phyloP scores from a whole-genome alignment of 176 grass and related monocot species.

The Elaeis guineensis region DNA sequence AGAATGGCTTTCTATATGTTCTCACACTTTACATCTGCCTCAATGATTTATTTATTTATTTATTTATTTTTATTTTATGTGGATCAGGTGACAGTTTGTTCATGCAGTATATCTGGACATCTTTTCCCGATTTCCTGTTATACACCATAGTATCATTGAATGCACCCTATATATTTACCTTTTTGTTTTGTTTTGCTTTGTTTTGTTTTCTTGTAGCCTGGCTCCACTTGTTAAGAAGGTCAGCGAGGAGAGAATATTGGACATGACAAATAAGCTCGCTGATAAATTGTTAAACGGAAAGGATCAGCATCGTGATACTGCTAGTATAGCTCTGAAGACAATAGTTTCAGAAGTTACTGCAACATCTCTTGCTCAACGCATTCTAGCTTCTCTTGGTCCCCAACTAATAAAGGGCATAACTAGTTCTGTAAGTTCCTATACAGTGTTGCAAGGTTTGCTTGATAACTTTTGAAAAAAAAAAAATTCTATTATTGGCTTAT shows the following conservation, averaged over 20 bases:
- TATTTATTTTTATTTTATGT: neutral
- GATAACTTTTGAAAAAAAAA: neutral
- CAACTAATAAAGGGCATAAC: conserved; percentile 77
- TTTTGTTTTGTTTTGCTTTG: neutral
- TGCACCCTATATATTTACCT: neutral
- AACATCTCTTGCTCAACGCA: conserved; percentile 75
- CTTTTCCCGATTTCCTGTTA: neutral
- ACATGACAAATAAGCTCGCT: conserved; percentile 90
- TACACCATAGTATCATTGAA: neutral
- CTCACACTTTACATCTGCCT: no score
- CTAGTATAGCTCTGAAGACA: conserved; percentile 95
- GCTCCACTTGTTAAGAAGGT: conserved; percentile 93
- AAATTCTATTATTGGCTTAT: no score
- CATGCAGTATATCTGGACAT: no score
- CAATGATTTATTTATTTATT: no score
- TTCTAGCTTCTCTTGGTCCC: conserved; percentile 67
- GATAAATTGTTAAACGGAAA: conserved; percentile 95
- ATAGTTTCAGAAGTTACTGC: conserved; percentile 81
- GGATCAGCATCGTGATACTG: conserved; percentile 95
- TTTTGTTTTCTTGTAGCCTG: conserved; percentile 38
- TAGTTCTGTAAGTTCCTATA: conserved; percentile 42
- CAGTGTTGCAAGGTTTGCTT: neutral
- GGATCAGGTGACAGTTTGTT: no score
- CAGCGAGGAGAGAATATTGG: conserved; percentile 73
- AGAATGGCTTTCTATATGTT: no score